A percentile compares a stretch with the other conserved stretches of the same genome.
phyloP scores from a whole-genome alignment of 2,329 filamentous ascomycete species.

The Trichoderma sp. region DNA sequence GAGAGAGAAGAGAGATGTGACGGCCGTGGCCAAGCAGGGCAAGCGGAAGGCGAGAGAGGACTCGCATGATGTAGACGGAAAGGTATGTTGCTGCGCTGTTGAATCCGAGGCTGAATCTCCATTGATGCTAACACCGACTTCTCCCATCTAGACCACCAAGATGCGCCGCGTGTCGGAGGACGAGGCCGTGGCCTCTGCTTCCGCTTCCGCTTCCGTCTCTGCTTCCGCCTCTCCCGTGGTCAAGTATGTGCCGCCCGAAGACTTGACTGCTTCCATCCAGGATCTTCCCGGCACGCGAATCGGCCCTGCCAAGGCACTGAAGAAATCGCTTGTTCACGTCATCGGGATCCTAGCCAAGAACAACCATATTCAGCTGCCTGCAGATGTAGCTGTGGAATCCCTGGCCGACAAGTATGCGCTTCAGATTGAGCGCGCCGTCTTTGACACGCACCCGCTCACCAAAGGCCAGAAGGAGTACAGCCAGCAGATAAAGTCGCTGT shows the following conservation, averaged over 20 bases:
- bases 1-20: slow-evolving; percentile 52
- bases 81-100: slow-evolving; percentile 37
- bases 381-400: slow-evolving; percentile 60
- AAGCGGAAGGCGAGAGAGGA: slow-evolving; percentile 60
- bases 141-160: slow-evolving; percentile 38
- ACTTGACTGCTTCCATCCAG: slow-evolving; percentile 49
- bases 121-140: slow-evolving; percentile 17
- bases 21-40: slow-evolving; percentile 40
- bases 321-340: slow-evolving; percentile 64
- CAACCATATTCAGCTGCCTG: slow-evolving; percentile 58
- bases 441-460: slow-evolving; percentile 50
- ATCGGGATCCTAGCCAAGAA: slow-evolving; percentile 66
- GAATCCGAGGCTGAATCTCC: too few relatives aligned
- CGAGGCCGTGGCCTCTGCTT: slow-evolving; percentile 33
- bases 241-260: slow-evolving; percentile 49
- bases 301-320: slow-evolving; percentile 65
- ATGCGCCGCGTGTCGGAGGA: slow-evolving; percentile 55
- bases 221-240: slow-evolving; percentile 30
- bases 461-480: slow-evolving; percentile 50
- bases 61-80: slow-evolving; percentile 49
- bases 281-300: slow-evolving; percentile 63
- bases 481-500: slow-evolving; percentile 69
- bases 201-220: slow-evolving; percentile 22
- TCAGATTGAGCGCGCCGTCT: slow-evolving; percentile 72
- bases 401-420: slow-evolving; percentile 69